Evolutionary conservation across 768 basidiomycete genomes (phyloP), one percentile per base, ranked within the genome.

Genomic region (Suillus tomentosus): DNA sequence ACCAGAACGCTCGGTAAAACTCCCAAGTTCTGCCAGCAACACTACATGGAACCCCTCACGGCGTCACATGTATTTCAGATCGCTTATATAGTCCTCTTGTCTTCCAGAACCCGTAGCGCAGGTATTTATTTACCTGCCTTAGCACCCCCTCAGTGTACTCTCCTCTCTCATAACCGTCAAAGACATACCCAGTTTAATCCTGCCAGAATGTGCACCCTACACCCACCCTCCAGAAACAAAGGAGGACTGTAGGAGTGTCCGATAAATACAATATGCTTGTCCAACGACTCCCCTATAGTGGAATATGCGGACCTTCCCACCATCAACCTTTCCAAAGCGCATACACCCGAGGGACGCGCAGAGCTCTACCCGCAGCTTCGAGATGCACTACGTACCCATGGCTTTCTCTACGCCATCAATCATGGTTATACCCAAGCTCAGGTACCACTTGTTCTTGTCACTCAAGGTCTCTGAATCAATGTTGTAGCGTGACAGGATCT

Each of bases 391-490:
- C 31, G 31, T 31, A 31, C 31, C 31, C 31, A 31, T 31, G 77
- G 77, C 3, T 84, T 85, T 62, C 81, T 84, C 71, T 84, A 83
- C 63, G 78, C 80, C 24, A 71, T 83, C 24, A 83, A 82, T 48
- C 82, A 84, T 63, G 81, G 82, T 0, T 81, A 31, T 31, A 6
- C 31, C 6, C 1, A 31, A 31, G 31, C 31, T 31, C 31, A 31
- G 31, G 31, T 31, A 31, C 31, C 31, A 31, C 31, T 31, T 3
- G 31, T 31, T 31, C 31, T 31, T 31, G 31, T 31, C 31, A 31
- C 31, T 31, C 31, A 1, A 31, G 31, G 1, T 48, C 14, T 19
- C 40, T 43, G 17, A 60, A 19, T 19, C 31, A 4, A 5, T 31
- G 10, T 40, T 62, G 13, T 40, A 83, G 82, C 79, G 76, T 17